Evolutionary conservation across 768 basidiomycete species (phyloP).

Genomic region (Boletus eberwhitei): DNA sequence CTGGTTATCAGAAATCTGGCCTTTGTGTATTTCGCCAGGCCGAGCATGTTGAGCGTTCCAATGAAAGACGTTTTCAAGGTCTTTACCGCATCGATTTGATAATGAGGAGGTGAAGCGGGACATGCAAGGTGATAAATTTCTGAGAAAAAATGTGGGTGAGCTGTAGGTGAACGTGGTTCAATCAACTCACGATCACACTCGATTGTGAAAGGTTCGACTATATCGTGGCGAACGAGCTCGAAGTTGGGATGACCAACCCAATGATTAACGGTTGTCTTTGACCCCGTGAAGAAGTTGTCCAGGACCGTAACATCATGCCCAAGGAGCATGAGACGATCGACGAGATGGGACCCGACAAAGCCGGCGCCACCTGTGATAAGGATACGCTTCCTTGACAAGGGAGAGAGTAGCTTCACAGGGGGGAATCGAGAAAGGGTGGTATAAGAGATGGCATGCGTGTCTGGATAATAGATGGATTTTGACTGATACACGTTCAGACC

Average conservation of each 20-base stretch:
- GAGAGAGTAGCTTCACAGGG: constrained; percentile 83
- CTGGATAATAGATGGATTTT: constrained; percentile 82
- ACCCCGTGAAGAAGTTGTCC: constrained; percentile 99
- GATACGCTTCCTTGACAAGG: constrained; percentile 77
- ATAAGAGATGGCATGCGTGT: constrained; percentile 82
- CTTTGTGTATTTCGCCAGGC: constrained; percentile 94
- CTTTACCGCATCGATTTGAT: constrained; percentile 97
- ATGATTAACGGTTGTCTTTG: constrained; percentile 92
- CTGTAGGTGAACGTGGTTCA: no score
- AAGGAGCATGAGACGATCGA: constrained; percentile 95
- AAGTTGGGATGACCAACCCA: constrained; percentile 99
- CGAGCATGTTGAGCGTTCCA: constrained; percentile 98
- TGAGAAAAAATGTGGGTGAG: constrained; percentile 25
- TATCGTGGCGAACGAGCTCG: constrained; percentile 95
- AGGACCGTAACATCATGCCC: constrained; percentile 97
- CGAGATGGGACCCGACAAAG: constrained; percentile 98
- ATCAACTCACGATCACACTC: constrained; percentile 85
- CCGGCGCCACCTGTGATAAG: constrained; percentile 97
- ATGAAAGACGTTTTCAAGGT: constrained; percentile 98
- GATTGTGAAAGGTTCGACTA: constrained; percentile 96
- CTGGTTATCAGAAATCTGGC: constrained; percentile 95
- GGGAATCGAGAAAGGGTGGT: constrained; percentile 90
- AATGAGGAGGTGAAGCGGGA: constrained; percentile 95
- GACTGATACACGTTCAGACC: constrained; percentile 60
- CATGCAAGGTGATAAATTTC: constrained; percentile 99